Conservation (phyloP, 2,329 filamentous ascomycete species). For the Dactylellina parvicollis region DNA sequence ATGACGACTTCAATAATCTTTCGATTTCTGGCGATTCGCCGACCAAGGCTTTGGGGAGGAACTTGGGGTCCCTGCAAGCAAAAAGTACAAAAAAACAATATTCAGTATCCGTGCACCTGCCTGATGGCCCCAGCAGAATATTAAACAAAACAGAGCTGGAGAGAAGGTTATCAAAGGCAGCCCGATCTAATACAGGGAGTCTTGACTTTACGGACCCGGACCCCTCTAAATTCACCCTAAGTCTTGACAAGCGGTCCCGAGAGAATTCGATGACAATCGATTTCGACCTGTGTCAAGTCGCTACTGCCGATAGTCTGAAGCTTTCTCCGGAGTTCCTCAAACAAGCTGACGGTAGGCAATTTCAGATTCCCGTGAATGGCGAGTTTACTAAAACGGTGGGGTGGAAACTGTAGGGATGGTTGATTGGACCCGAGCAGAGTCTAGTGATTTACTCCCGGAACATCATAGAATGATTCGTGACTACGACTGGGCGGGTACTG, state of each 20-base stretch:
- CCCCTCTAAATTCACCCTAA: slow-evolving; percentile 1
- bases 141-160: slow-evolving; percentile 17
- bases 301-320: neutral
- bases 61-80: neutral
- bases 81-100: neutral
- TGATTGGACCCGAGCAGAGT: slow-evolving; percentile 80
- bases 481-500: slow-evolving; percentile 77
- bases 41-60: slow-evolving; percentile 8
- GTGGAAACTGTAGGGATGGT: slow-evolving; percentile 64
- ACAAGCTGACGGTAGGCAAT: slow-evolving; percentile 14
- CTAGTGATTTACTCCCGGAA: slow-evolving; percentile 71
- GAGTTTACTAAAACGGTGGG: neutral
- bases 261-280: neutral
- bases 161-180: slow-evolving; percentile 6
- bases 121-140: neutral
- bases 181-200: slow-evolving; percentile 16
- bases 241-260: neutral
- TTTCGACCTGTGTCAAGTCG: neutral
- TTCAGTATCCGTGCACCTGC: neutral
- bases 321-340: slow-evolving; percentile 15
- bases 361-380: neutral
- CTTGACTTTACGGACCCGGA: slow-evolving; percentile 19
- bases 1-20: slow-evolving; percentile 11
- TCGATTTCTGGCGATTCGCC: slow-evolving; percentile 18
- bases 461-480: slow-evolving; percentile 79